Base-by-base conservation (phyloP, 345 rosid species). In the Ailanthus altissimus region DNA sequence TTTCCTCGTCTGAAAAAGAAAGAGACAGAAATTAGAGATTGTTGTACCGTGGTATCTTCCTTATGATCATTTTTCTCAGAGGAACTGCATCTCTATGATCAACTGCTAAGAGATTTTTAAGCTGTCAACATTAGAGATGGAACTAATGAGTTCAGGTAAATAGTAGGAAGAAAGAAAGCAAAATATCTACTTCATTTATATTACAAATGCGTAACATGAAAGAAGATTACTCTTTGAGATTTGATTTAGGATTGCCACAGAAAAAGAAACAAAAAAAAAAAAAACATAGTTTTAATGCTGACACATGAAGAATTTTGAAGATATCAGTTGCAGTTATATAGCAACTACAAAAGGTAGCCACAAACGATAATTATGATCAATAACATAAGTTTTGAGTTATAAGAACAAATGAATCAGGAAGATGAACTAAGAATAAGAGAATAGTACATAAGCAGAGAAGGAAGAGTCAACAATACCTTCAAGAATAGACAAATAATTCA, bases 31-130 rank as follows among this genome's bases (percentile, higher is more conserved):
- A 36, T n/a, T 7, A 5, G 11, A 38, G 45, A 43, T 16, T 8
- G 8, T n/a, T 7, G 12, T 86, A 92, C 98, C 97, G 87, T 1
- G 99, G 98, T 73, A 95, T 95, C 88, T 90, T 95, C 84, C 99
- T 84, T 79, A 95, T 86, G 80, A 78, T 82, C 94, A 93, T 93
- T 87, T 85, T 95, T 79, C 96, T 88, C 59, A 95, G 56, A 49
- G 97, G 93, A 81, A 92, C 94, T 20, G 90, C 87, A 70, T 84
- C 90, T 85, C 83, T 46, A 86, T 38, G 87, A 89, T 93, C 91
- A 80, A 95, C 95, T 46, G 93, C 76, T 77, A 93, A 83, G n/a
- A 95, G 96, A 84, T 90, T 95, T 81, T 95, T 93, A 57, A 90
- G 91, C 98, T 95, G 87, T 79, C 84, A 16, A 70, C 20, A 25